Evolutionary conservation across 1,284 basidiomycete genomes (phyloP).

Genomic region (Apiotrichum domesticum): DNA sequence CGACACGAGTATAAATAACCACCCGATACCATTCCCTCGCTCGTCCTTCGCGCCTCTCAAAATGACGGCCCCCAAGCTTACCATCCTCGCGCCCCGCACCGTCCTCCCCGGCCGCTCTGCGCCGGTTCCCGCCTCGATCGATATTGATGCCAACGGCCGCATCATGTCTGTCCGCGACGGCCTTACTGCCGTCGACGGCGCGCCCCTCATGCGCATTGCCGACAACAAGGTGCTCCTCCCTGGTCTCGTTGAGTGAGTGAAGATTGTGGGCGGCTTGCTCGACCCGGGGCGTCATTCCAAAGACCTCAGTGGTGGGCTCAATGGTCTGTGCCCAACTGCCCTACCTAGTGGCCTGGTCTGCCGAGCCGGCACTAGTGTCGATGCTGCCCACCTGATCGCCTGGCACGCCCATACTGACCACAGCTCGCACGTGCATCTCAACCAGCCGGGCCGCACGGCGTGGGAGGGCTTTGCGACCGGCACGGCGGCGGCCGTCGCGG

Average conservation of each 20-base stretch:
- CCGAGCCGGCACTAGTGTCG: too few relatives aligned
- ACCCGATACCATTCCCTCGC: too few relatives aligned
- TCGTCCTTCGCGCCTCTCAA: not conserved
- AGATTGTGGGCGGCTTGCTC: too few relatives aligned
- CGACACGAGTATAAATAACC: too few relatives aligned
- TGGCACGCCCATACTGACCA: not conserved
- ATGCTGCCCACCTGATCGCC: too few relatives aligned
- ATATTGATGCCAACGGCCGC: slow-evolving; percentile 56
- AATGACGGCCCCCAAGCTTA: slow-evolving; percentile 1
- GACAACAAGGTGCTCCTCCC: slow-evolving; percentile 58
- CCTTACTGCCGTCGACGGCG: slow-evolving; percentile 8
- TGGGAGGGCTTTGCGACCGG: slow-evolving; percentile 95
- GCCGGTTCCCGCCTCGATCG: slow-evolving; percentile 63
- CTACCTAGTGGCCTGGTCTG: too few relatives aligned
- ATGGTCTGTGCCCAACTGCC: too few relatives aligned
- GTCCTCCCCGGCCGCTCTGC: slow-evolving; percentile 55
- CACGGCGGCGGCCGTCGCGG: slow-evolving; percentile 76
- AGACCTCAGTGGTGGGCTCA: too few relatives aligned
- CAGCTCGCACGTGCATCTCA: slow-evolving; percentile 85
- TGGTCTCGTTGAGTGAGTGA: slow-evolving; percentile 72
- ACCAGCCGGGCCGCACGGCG: slow-evolving; percentile 68
- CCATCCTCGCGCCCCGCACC: slow-evolving; percentile 46
- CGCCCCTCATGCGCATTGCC: slow-evolving; percentile 36
- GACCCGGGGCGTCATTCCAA: too few relatives aligned
- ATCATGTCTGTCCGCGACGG: slow-evolving; percentile 54